Percentiles rank a stretch among this genome's conserved stretches.
Conservation (phyloP, 108 stramenopile species). For the Nannochloropsis gaditana region DNA sequence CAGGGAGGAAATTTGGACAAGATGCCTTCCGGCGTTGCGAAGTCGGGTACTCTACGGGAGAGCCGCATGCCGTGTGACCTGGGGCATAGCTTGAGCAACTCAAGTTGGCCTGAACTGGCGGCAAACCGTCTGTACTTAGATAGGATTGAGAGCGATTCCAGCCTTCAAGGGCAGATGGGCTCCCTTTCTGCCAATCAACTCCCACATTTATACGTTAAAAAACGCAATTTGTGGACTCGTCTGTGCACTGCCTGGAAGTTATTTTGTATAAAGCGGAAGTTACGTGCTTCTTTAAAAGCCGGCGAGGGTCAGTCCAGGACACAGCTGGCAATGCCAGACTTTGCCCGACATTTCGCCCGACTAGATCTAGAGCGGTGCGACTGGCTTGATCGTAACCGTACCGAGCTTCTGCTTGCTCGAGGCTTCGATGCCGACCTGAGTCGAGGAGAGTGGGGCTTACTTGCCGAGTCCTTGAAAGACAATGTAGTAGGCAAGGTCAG, state of each 20-base stretch:
- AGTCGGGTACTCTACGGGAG: too few species aligned
- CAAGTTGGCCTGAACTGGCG: too few species aligned
- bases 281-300: neutral
- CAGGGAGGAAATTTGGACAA: too few species aligned
- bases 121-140: too few species aligned
- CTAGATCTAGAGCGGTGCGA: conserved; percentile 15
- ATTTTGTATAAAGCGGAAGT: neutral
- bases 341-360: neutral
- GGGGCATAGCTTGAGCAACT: too few species aligned
- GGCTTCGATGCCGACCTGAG: conserved; percentile 10
- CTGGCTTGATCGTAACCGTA: neutral
- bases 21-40: too few species aligned
- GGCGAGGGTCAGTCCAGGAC: neutral
- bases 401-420: neutral
- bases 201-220: too few species aligned
- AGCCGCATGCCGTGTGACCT: too few species aligned
- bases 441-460: neutral
- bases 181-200: too few species aligned
- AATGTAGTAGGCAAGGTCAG: neutral
- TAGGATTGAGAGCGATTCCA: too few species aligned
- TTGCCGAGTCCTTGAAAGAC: conserved; percentile 1
- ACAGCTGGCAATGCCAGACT: conserved; percentile 14
- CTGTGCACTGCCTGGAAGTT: neutral
- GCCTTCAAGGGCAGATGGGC: too few species aligned
- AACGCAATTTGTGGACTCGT: too few species aligned